Percentiles rank a stretch among this genome's conserved stretches.
Evolutionary conservation across 1,139 yeast species (phyloP).

Genomic region (Geotrichum candidum): DNA sequence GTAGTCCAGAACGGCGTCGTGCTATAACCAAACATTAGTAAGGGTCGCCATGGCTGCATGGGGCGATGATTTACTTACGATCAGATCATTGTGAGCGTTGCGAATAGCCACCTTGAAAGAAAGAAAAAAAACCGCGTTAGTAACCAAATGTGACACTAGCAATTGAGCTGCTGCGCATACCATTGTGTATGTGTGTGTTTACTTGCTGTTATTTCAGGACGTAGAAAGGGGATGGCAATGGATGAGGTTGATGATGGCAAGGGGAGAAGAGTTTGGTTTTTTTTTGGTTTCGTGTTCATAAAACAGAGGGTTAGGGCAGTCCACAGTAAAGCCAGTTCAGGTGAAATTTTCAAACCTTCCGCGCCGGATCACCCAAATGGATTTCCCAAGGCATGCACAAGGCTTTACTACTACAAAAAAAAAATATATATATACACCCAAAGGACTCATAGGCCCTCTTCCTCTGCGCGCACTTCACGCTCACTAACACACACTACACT

Average conservation of each 20-base stretch:
- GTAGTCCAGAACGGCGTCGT: constrained; percentile 94
- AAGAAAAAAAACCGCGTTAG: background rate
- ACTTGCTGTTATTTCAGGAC: background rate
- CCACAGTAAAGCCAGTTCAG: background rate
- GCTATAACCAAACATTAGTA: constrained; percentile 33
- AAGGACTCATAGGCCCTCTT: background rate
- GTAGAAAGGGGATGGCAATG: background rate
- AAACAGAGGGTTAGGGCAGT: background rate
- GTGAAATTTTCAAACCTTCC: background rate
- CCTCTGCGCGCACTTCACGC: background rate
- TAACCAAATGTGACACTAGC: background rate
- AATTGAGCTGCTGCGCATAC: background rate
- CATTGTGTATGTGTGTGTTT: background rate
- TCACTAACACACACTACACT: background rate
- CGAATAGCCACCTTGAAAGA: constrained; percentile 30
- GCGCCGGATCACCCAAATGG: background rate
- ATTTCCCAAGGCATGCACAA: background rate
- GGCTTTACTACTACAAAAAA: background rate
- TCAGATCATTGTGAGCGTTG: constrained; percentile 56
- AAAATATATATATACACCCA: background rate
- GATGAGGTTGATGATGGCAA: background rate
- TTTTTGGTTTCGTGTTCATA: constrained; percentile 12
- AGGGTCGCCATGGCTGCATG: background rate
- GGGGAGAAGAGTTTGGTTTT: background rate
- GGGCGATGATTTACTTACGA: constrained; percentile 34